phyloP scores from a whole-genome alignment of 352 stramenopile species.

The Globisporangium iwayamae region DNA sequence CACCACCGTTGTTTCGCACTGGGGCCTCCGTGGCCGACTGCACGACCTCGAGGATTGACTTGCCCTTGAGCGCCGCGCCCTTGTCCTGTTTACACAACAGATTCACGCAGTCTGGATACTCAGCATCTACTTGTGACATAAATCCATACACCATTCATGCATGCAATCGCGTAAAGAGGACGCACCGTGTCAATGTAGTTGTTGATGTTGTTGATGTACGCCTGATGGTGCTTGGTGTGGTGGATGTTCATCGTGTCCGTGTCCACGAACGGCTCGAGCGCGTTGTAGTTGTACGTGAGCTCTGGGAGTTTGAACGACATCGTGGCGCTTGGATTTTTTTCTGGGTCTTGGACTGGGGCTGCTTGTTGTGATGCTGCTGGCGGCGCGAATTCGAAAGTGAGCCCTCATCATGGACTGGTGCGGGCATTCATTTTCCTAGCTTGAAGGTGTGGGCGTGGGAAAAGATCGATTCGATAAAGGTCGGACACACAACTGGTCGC shows the following conservation, averaged over 20 bases:
- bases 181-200: constrained; percentile 70
- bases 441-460: constrained; percentile 4
- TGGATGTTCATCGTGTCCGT: constrained; percentile 90
- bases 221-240: constrained; percentile 91
- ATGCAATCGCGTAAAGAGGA: background rate
- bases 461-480: constrained; percentile 3
- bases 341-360: background rate
- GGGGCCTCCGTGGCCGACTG: constrained; percentile 66
- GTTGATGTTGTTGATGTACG: constrained; percentile 91
- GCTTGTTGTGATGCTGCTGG: constrained; percentile 18
- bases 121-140: background rate
- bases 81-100: constrained; percentile 40
- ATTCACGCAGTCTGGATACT: background rate
- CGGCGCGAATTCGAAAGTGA: constrained; percentile 40
- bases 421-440: background rate
- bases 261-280: constrained; percentile 87
- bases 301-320: constrained; percentile 82
- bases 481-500: constrained; percentile 3
- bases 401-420: background rate
- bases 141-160: background rate
- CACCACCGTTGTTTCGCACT: constrained; percentile 83
- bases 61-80: constrained; percentile 61
- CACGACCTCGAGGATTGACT: constrained; percentile 81
- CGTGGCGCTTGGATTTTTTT: constrained; percentile 10
- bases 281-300: constrained; percentile 84